Base-by-base conservation (phyloP, 192 early-diverging fungal species). In the Neocallimastix lanati region DNA sequence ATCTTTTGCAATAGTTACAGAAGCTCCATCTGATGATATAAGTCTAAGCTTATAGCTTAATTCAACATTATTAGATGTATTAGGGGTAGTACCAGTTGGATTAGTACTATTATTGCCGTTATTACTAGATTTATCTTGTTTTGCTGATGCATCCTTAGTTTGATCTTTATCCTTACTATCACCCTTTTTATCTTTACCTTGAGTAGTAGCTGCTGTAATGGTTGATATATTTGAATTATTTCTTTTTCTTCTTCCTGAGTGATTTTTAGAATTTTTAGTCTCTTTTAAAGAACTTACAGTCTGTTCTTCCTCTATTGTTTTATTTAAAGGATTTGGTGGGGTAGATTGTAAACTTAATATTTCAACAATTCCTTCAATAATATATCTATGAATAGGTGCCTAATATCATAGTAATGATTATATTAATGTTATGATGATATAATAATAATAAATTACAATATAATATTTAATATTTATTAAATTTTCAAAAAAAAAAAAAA, bases 41-140 rank as follows among this genome's bases (percentile, higher is more conserved):
- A 91, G 29, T 2, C 87, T 81, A 28, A 91, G 82, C 29, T 81
- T 86, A 86, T 88, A 91, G 12, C 37, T 78, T 29, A 80, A 83
- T 67, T 88, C 87, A 36, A 21, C 80, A 29, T 82, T 28, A 76
- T 35, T 78, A 37, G n/a, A n/a, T n/a, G n/a, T n/a, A n/a, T n/a
- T n/a, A n/a, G n/a, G n/a, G n/a, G 38, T 18, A 35, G n/a, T n/a
- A n/a, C n/a, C n/a, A n/a, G n/a, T n/a, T n/a, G n/a, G n/a, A n/a
- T n/a, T n/a, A n/a, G n/a, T n/a, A n/a, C n/a, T n/a, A n/a, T n/a
- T n/a, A n/a, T n/a, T n/a, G n/a, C n/a, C n/a, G 40, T 16, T 77
- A 28, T 6, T 28, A 29, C 7, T 15, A n/a, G n/a, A n/a, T 30
- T 21, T 29, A 12, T 79, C n/a, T 28, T 28, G 78, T 25, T 81